Conservation (phyloP, 768 basidiomycete genomes). For the Rhizopogon vinicolor region DNA sequence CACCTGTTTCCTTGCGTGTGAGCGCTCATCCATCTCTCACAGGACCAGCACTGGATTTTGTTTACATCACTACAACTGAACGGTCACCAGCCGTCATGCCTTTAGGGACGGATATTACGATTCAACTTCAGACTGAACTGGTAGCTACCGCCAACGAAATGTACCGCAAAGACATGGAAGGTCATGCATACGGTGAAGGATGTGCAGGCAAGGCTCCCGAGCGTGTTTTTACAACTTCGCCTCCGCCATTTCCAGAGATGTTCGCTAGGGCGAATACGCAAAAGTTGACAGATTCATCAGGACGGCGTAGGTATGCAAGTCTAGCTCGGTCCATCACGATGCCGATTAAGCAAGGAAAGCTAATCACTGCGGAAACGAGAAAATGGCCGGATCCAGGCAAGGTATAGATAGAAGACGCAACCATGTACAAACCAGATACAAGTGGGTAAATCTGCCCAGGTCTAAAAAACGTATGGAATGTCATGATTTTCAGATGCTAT, state of each 20-base stretch:
- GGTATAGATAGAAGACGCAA: too few species aligned
- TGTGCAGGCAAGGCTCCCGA: conserved; percentile 22
- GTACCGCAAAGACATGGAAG: conserved; percentile 42
- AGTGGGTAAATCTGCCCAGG: too few species aligned
- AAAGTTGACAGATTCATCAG: conserved; percentile 36
- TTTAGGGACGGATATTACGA: conserved; percentile 25
- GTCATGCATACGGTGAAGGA: conserved; percentile 17
- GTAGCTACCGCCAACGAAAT: conserved; percentile 58
- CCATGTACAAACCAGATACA: too few species aligned
- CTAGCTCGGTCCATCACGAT: too few species aligned
- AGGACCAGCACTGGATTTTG: too few species aligned
- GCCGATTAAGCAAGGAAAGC: too few species aligned
- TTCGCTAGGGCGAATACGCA: conserved; percentile 16
- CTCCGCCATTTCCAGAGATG: conserved; percentile 11
- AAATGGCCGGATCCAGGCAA: too few species aligned
- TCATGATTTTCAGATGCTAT: too few species aligned
- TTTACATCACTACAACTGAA: conserved; percentile 42
- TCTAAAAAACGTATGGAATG: too few species aligned
- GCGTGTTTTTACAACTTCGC: conserved; percentile 9
- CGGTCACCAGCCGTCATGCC: conserved; percentile 29
- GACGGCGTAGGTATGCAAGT: too few species aligned
- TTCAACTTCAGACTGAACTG: conserved; percentile 52
- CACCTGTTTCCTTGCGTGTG: conserved; percentile 2
- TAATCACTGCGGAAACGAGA: too few species aligned
- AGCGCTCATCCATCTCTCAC: conserved; percentile 19